These are phyloP conservation scores for Aquanectria penicillioides DNA, from an alignment of 2,329 filamentous ascomycete genomes.

Conservation along the genomic window DNA sequence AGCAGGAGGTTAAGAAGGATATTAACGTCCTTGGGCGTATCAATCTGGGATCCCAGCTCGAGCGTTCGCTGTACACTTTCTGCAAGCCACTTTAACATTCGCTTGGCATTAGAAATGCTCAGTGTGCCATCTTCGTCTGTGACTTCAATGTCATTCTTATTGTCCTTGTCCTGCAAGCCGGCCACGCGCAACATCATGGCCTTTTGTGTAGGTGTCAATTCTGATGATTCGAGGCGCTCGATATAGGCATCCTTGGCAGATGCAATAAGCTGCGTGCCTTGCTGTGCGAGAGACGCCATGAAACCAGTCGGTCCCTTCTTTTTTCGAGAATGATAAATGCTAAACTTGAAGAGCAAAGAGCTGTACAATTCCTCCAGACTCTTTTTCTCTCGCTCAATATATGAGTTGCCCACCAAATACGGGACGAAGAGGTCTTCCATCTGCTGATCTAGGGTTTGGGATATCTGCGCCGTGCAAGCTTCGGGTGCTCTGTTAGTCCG, in stretches of 20 bases:
- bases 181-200: slow-evolving; percentile 90
- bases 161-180: slow-evolving; percentile 79
- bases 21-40: slow-evolving; percentile 94
- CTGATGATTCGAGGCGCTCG: slow-evolving; percentile 86
- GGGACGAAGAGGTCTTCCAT: slow-evolving; percentile 82
- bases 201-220: slow-evolving; percentile 88
- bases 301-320: slow-evolving; percentile 93
- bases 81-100: slow-evolving; percentile 97
- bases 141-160: slow-evolving; percentile 89
- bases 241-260: slow-evolving; percentile 93
- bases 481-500: slow-evolving; percentile 93
- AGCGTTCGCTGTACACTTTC: slow-evolving; percentile 92
- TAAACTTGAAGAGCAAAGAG: slow-evolving; percentile 94
- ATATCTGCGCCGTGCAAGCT: slow-evolving; percentile 86
- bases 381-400: slow-evolving; percentile 75
- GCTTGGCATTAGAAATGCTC: slow-evolving; percentile 87
- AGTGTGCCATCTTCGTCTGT: slow-evolving; percentile 88
- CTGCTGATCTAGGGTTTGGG: slow-evolving; percentile 78
- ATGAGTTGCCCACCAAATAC: slow-evolving; percentile 74
- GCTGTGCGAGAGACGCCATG: slow-evolving; percentile 90
- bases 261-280: slow-evolving; percentile 87
- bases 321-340: slow-evolving; percentile 88
- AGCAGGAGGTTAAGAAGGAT: slow-evolving; percentile 85
- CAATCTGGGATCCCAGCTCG: slow-evolving; percentile 86
- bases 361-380: slow-evolving; percentile 85